Evolutionary conservation across 768 basidiomycete species (phyloP).

Genomic region (Calocybe cyanea): DNA sequence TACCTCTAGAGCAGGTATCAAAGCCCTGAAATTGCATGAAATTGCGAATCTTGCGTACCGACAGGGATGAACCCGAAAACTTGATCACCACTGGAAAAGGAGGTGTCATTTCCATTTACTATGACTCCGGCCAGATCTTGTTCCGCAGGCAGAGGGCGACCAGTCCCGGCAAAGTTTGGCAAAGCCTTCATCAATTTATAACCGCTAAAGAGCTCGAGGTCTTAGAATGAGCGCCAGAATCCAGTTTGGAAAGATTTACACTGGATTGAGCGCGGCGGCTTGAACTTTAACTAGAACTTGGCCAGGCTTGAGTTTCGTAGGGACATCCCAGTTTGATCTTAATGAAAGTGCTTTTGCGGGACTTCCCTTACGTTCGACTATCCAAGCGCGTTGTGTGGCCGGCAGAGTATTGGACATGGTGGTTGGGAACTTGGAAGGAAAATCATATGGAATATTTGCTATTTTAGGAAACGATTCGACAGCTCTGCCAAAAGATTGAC

Average conservation of each 20-base stretch:
- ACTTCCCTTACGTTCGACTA: slow-evolving; percentile 27
- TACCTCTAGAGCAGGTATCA: slow-evolving; percentile 12
- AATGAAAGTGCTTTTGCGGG: slow-evolving; percentile 31
- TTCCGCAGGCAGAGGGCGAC: slow-evolving; percentile 52
- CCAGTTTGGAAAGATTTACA: slow-evolving; percentile 33
- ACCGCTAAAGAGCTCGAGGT: slow-evolving; percentile 36
- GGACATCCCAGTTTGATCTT: slow-evolving; percentile 33
- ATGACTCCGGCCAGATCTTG: slow-evolving; percentile 63
- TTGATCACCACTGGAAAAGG: slow-evolving; percentile 54
- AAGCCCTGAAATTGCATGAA: background rate
- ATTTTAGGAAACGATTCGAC: too few relatives aligned
- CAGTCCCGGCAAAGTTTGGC: slow-evolving; percentile 40
- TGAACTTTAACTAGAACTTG: slow-evolving; percentile 34
- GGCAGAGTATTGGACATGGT: slow-evolving; percentile 20
- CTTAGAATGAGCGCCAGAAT: background rate
- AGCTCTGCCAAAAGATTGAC: too few relatives aligned
- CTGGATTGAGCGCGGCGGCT: slow-evolving; percentile 61
- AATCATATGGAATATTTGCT: background rate
- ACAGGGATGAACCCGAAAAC: slow-evolving; percentile 56
- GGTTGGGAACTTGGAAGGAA: background rate
- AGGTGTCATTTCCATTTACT: slow-evolving; percentile 48
- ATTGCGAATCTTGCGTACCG: slow-evolving; percentile 19
- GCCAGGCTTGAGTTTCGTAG: slow-evolving; percentile 27
- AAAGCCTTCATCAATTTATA: slow-evolving; percentile 51
- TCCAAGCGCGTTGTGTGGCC: slow-evolving; percentile 36